A percentile compares a stretch with the other conserved stretches of the same genome.
Conservation (phyloP, 331 rosid genomes). For the Quercus lobata region DNA sequence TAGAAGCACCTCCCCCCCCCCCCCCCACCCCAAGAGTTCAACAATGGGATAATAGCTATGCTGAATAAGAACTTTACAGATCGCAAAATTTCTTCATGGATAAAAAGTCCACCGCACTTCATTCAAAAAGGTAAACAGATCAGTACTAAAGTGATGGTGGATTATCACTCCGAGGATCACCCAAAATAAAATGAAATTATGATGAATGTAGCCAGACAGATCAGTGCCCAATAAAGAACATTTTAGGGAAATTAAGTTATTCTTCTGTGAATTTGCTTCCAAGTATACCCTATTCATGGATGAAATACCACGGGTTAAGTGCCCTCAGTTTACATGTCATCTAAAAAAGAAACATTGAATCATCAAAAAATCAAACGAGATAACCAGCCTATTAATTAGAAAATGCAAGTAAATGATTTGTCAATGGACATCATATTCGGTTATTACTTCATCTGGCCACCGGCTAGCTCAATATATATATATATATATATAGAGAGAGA, state of each 20-base stretch:
- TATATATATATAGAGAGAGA: too few species aligned
- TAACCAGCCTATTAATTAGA: neutral
- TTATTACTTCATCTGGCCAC: conserved; percentile 15
- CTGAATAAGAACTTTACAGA: neutral
- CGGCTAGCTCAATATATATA: neutral
- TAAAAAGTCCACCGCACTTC: neutral
- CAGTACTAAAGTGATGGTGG: neutral
- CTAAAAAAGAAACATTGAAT: neutral
- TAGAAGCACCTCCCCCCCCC: neutral
- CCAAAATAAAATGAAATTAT: neutral
- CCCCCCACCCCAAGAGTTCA: neutral
- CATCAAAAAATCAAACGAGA: neutral
- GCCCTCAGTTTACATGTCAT: neutral
- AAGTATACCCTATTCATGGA: neutral
- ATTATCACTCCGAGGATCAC: neutral
- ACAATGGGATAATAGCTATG: neutral
- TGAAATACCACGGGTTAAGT: neutral
- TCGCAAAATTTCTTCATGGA: neutral
- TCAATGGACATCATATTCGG: conserved; percentile 1
- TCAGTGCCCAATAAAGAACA: neutral
- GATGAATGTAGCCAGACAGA: neutral
- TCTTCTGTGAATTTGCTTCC: conserved; percentile 1
- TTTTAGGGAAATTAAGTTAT: neutral
- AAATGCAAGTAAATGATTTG: neutral
- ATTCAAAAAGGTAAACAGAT: neutral